A percentile compares a stretch with the other conserved stretches of the same genome.
Evolutionary conservation across 495 filamentous ascomycete species (phyloP).

Genomic region (Penicillium canariense): DNA sequence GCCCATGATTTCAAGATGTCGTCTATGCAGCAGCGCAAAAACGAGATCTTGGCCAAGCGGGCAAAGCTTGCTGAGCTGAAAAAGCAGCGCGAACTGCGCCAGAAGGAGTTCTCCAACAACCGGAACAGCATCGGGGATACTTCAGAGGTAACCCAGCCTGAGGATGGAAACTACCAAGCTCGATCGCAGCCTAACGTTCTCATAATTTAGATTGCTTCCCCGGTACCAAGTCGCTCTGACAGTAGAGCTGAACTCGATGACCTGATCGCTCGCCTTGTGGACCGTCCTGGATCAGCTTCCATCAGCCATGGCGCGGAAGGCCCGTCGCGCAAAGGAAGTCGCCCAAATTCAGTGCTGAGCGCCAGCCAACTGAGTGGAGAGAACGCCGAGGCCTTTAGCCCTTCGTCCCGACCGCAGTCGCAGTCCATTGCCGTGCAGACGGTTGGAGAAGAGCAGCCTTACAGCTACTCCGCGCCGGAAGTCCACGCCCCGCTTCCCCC

Average conservation of each 20-base stretch:
- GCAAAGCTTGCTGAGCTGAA: slow-evolving; percentile 95
- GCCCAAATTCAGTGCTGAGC: slow-evolving; percentile 82
- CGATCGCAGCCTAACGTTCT: slow-evolving; percentile 9
- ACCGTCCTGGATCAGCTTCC: slow-evolving; percentile 71
- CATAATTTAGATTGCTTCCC: slow-evolving; percentile 56
- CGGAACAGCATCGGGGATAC: slow-evolving; percentile 63
- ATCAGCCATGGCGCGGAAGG: slow-evolving; percentile 60
- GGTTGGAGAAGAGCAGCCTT: slow-evolving; percentile 62
- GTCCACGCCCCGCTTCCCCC: slow-evolving; percentile 70
- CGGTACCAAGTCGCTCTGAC: slow-evolving; percentile 65
- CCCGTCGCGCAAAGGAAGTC: slow-evolving; percentile 68
- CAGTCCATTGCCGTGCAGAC: slow-evolving; percentile 62
- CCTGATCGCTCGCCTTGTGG: slow-evolving; percentile 74
- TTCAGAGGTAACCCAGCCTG: slow-evolving; percentile 44
- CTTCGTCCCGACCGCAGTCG: slow-evolving; percentile 37
- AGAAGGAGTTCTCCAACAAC: slow-evolving; percentile 63
- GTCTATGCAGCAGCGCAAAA: slow-evolving; percentile 77
- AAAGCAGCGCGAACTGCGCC: slow-evolving; percentile 78
- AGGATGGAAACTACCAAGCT: slow-evolving; percentile 18
- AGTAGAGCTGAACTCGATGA: slow-evolving; percentile 78
- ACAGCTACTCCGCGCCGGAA: slow-evolving; percentile 68
- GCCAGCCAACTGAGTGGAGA: slow-evolving; percentile 70
- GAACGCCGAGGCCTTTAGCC: slow-evolving; percentile 52
- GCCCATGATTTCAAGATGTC: slow-evolving; percentile 32
- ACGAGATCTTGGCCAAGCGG: slow-evolving; percentile 91